These are phyloP conservation scores for Calonectria fujianensis DNA, from an alignment of 2,329 filamentous ascomycete species.

Conservation along the genomic window DNA sequence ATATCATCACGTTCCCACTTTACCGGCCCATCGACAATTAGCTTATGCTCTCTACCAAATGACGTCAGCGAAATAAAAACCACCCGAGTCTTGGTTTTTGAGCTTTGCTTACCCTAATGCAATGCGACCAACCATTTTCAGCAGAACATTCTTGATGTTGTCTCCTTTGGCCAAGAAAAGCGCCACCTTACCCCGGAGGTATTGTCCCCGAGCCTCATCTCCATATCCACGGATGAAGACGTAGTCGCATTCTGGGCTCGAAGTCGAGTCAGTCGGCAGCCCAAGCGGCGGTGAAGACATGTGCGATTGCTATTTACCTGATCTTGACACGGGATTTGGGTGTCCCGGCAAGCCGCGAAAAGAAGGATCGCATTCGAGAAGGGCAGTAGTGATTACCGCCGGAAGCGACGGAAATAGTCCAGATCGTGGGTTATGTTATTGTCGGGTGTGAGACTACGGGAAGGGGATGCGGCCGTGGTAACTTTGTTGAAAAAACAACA, in stretches of 20 bases:
- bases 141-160: background rate
- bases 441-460: background rate
- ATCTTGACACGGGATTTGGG: background rate
- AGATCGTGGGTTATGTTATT: background rate
- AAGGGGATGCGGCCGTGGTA: background rate
- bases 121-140: slow-evolving; percentile 5
- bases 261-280: background rate
- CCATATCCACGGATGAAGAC: slow-evolving; percentile 5
- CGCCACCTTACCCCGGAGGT: slow-evolving; percentile 4
- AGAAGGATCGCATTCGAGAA: background rate
- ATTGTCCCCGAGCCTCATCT: slow-evolving; percentile 11
- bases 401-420: background rate
- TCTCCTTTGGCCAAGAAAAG: slow-evolving; percentile 2
- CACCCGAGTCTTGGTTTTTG: slow-evolving; percentile 1
- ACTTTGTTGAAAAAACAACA: background rate
- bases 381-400: background rate
- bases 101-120: background rate
- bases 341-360: background rate
- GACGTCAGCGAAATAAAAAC: slow-evolving; percentile 22
- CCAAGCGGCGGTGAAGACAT: background rate
- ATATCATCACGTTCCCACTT: slow-evolving; percentile 3
- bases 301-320: background rate
- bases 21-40: background rate
- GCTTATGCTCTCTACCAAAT: slow-evolving; percentile 11
- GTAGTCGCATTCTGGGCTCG: slow-evolving; percentile 18